Evolutionary conservation across 2,329 filamentous ascomycete species (phyloP), one percentile per base, ranked within the genome.

Genomic region (Fusarium lyarnte): DNA sequence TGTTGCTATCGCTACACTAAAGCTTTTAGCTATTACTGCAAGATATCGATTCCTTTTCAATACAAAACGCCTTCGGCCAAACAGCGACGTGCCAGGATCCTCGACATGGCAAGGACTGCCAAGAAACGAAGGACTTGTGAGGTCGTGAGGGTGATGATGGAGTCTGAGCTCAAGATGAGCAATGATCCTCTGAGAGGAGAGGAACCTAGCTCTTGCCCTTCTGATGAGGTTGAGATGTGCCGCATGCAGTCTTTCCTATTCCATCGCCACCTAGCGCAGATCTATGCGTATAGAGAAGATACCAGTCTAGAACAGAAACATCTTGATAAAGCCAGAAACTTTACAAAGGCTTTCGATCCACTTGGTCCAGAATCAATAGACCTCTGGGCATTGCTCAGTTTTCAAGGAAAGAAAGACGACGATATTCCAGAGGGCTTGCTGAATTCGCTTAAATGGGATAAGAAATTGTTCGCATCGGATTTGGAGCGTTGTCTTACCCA

Each of bases 41-140:
- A 27, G n/a, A 39, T 64, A 11, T 64, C 61, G 9, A n/a, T 52
- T 23, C 25, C 61, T 2, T 45, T 52, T 21, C 45, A n/a, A n/a
- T 2, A 51, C 29, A 23, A 45, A 10, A 39, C 25, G 2, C 21
- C 10, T 36, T 61, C n/a, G 0, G 31, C 25, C 36, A 52, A 39
- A 11, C 25, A 63, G 3, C 17, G 61, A 35, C 45, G 39, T 11
- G 38, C 25, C 3, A 61, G 61, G 45, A 64, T 64, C 9, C 55
- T 64, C 3, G 45, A 62, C 8, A 39, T 62, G 33, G 57, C 61
- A 23, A 62, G 61, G 11, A 35, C 17, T 39, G 57, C 61, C 3
- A 52, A 21, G n/a, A 29, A 39, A 17, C 33, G 25, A 39, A 43
- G 19, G n/a, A 17, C 19, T 0, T 39, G 5, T 39, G 45, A 52